Evolutionary conservation across 306 rosid genomes (phyloP).

Genomic region (Benincasa hispida): DNA sequence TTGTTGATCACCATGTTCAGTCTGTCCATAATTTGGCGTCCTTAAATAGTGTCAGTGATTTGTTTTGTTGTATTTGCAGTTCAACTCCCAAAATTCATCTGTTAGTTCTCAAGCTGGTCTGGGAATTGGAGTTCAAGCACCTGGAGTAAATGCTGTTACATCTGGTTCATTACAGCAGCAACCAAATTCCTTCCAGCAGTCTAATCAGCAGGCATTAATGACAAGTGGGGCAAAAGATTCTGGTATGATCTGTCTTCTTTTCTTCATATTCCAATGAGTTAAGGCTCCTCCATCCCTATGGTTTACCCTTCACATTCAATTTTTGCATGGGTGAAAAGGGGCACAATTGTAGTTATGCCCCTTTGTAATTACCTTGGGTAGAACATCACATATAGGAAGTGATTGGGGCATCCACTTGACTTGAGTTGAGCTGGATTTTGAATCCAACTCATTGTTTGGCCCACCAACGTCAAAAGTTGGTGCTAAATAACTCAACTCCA

Average conservation of each 20-base stretch:
- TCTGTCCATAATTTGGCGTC: background rate
- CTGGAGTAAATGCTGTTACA: constrained; percentile 49
- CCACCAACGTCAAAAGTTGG: no score
- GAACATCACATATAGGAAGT: background rate
- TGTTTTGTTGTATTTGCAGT: constrained; percentile 33
- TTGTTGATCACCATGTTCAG: background rate
- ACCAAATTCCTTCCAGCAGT: constrained; percentile 51
- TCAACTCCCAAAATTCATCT: constrained; percentile 58
- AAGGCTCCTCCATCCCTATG: background rate
- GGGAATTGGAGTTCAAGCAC: constrained; percentile 69
- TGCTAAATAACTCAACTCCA: no score
- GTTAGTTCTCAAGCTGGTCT: constrained; percentile 65
- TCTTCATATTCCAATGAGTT: background rate
- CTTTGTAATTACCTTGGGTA: background rate
- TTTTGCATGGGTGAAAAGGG: background rate
- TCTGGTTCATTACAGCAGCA: constrained; percentile 62
- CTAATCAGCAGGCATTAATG: constrained; percentile 51
- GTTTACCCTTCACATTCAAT: background rate
- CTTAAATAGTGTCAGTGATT: background rate
- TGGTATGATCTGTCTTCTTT: constrained; percentile 23
- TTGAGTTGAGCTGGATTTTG: no score
- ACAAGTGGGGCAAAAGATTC: constrained; percentile 53
- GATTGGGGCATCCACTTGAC: no score
- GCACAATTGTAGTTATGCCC: background rate
- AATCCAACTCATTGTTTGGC: no score